Evolutionary conservation across 1,284 basidiomycete genomes (phyloP).

Genomic region (Malassezia caprae): DNA sequence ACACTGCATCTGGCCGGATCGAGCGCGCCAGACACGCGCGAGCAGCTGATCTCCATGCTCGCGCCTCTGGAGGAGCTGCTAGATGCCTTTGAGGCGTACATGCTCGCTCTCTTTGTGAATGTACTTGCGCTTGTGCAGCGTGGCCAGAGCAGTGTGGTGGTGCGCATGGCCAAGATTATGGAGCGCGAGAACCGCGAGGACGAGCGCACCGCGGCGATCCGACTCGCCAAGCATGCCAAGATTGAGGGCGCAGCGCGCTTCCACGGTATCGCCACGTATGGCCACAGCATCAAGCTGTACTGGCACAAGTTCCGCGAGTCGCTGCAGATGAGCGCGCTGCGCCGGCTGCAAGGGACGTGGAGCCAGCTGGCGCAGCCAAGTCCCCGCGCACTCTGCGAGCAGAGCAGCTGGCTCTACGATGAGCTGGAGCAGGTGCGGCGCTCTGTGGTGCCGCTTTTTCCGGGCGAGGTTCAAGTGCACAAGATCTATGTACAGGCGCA

Average conservation of each 20-base stretch:
- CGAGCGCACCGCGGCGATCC: slow-evolving; percentile 89
- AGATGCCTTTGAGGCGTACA: slow-evolving; percentile 74
- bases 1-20: slow-evolving; percentile 48
- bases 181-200: slow-evolving; percentile 87
- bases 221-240: slow-evolving; percentile 86
- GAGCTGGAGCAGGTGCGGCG: slow-evolving; percentile 82
- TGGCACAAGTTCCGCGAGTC: slow-evolving; percentile 76
- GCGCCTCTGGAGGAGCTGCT: slow-evolving; percentile 75
- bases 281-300: slow-evolving; percentile 90
- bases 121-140: slow-evolving; percentile 65
- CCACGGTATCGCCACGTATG: slow-evolving; percentile 49
- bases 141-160: slow-evolving; percentile 71
- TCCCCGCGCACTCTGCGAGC: slow-evolving; percentile 53
- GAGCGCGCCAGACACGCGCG: slow-evolving; percentile 60
- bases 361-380: slow-evolving; percentile 52
- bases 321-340: slow-evolving; percentile 67
- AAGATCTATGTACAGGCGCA: slow-evolving; percentile 76
- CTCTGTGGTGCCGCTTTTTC: slow-evolving; percentile 80
- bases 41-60: slow-evolving; percentile 68
- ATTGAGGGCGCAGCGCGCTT: slow-evolving; percentile 42
- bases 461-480: slow-evolving; percentile 79
- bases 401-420: slow-evolving; percentile 79
- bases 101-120: slow-evolving; percentile 66
- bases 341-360: slow-evolving; percentile 64
- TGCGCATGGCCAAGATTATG: slow-evolving; percentile 83